These are phyloP conservation scores for Kurtzmaniella quercitrusa DNA, from an alignment of 1,139 yeast species.

Conservation along the genomic window DNA sequence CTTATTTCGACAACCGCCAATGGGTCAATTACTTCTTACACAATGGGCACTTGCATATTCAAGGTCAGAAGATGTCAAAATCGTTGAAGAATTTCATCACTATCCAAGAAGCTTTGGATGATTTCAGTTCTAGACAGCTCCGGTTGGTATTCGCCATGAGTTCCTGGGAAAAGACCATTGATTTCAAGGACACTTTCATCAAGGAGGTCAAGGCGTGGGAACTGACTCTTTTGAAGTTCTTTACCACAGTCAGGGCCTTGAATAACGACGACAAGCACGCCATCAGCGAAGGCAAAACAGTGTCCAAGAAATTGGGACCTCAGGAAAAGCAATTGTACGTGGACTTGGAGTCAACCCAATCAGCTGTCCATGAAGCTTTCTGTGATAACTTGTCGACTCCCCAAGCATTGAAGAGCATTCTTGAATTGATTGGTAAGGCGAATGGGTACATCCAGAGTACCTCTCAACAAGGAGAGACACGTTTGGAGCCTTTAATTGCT, in stretches of 20 bases:
- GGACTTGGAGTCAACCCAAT: conserved; percentile 51
- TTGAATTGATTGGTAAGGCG: conserved; percentile 64
- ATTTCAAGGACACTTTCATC: conserved; percentile 78
- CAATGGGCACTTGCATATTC: conserved; percentile 95
- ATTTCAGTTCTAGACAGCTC: conserved; percentile 72
- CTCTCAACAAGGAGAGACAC: conserved; percentile 35
- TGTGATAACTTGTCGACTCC: conserved; percentile 87
- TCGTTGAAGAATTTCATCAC: conserved; percentile 93
- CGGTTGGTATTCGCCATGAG: conserved; percentile 87
- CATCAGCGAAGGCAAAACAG: conserved; percentile 38
- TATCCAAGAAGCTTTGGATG: conserved; percentile 79
- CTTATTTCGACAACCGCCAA: conserved; percentile 80
- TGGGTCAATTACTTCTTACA: conserved; percentile 97
- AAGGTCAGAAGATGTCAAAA: conserved; percentile 97
- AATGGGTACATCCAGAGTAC: conserved; percentile 64
- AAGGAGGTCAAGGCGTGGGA: conserved; percentile 76
- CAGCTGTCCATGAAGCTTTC: conserved; percentile 70
- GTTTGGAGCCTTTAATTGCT: conserved; percentile 62
- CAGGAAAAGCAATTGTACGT: conserved; percentile 53
- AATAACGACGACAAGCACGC: conserved; percentile 55
- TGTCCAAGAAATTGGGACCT: conserved; percentile 51
- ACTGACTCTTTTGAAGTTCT: conserved; percentile 71
- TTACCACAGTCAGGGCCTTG: conserved; percentile 78
- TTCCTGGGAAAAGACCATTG: conserved; percentile 90
- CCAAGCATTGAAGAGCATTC: conserved; percentile 57